Base-by-base conservation (phyloP, 2,329 filamentous ascomycete species). In the Cephalotrichum gorgonifer region DNA sequence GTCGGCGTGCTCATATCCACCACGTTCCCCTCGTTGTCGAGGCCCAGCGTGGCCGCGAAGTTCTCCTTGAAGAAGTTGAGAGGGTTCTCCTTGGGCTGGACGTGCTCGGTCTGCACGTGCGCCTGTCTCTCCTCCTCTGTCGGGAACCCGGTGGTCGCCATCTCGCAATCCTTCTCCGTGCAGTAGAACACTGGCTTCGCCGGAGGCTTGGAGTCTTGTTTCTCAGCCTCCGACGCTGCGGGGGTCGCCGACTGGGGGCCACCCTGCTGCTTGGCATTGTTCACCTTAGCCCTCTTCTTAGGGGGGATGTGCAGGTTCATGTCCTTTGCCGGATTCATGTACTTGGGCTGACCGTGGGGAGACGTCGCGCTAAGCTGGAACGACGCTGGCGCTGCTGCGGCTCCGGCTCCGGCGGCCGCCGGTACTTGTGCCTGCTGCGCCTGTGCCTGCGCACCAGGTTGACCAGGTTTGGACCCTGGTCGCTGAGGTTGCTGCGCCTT, bases 61-160 rank as follows among this genome's bases (percentile, higher is more conserved):
- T 68, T 72, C 46, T 79, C 76, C 45, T 67, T 57, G 15, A 69
- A 63, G 56, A 74, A 84, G 54, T 73, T 74, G 50, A 70, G 41
- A 2, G 80, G 78, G 51, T 83, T 65, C 53, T 77, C 67, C 39
- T 67, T 63, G 6, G 79, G 79, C 57, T 72, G 75, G 22, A 70
- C 63, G 54, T 84, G 80, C 58, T 82, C 78, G 50, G 82, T 75
- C n/a, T 76, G 67, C 7, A 71, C 62, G 56, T 84, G 80, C 11
- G 63, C 58, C 48, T 72, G 70, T 44, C 74, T 66, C 12, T 71
- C 71, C 54, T 81, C 75, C 53, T 82, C 74, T 6, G 64, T 77
- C 2, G 70, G 57, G 54, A 82, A 83, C 0, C 71, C 74, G 12
- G 67, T 63, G 2, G 57, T 59, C 8, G 71, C 69, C 54, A 67